phyloP scores from a whole-genome alignment of 352 stramenopile species.

The Globisporangium orthogonon region DNA sequence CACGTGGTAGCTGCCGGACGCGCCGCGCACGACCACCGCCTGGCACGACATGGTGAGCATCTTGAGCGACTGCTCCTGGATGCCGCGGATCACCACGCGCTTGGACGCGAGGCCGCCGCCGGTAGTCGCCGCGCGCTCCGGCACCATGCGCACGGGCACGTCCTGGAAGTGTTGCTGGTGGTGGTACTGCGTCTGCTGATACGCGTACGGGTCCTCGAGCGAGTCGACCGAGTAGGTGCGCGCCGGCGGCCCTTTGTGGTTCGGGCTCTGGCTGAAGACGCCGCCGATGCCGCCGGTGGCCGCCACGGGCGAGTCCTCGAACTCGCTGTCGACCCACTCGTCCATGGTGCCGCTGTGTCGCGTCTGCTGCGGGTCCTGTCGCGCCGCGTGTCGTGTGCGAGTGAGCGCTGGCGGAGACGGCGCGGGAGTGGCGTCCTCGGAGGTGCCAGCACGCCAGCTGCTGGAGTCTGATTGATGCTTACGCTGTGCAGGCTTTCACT shows the following conservation, averaged over 20 bases:
- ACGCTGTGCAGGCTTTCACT: too few species aligned
- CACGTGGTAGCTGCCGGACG: constrained; percentile 75
- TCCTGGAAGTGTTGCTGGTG: constrained; percentile 34
- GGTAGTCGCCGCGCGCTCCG: constrained; percentile 17
- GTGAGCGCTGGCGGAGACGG: too few species aligned
- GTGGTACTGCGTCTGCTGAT: constrained; percentile 11
- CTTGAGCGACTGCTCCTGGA: constrained; percentile 78
- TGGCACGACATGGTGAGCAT: constrained; percentile 63
- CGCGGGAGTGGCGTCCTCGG: too few species aligned
- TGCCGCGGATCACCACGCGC: constrained; percentile 57
- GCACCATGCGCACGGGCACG: constrained; percentile 46
- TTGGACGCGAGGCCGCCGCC: constrained; percentile 46
- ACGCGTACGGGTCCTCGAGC: constrained; percentile 20
- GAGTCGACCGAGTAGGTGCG: constrained; percentile 33
- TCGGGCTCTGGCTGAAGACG: constrained; percentile 76
- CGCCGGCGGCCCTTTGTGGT: constrained; percentile 18
- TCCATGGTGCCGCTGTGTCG: constrained; percentile 12
- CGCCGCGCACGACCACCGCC: constrained; percentile 68
- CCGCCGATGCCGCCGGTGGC: constrained; percentile 49
- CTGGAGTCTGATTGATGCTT: too few species aligned
- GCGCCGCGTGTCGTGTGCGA: too few species aligned
- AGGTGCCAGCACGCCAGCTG: too few species aligned
- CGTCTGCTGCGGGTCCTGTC: too few species aligned
- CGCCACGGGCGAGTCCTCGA: constrained; percentile 60
- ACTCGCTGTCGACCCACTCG: constrained; percentile 67